Percentiles rank a stretch among this genome's conserved stretches.
phyloP scores from a whole-genome alignment of 176 grass and related monocot species.

The Themeda triandra region DNA sequence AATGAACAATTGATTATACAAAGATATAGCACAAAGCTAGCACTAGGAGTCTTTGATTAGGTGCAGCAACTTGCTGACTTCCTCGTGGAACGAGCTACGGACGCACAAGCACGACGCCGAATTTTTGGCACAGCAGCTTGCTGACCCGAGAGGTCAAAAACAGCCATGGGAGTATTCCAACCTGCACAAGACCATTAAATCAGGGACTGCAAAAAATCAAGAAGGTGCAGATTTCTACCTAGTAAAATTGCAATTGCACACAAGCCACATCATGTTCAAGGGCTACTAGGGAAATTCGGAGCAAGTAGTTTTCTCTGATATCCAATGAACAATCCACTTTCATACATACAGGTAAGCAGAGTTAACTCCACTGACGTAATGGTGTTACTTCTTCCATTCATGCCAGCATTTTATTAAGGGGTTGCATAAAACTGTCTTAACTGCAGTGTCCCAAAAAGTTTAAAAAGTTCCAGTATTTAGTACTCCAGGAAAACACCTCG shows the following conservation, averaged over 20 bases:
- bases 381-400: not conserved
- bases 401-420: not conserved
- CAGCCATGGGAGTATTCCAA: conserved; percentile 73
- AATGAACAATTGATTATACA: not conserved
- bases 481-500: conserved; percentile 45
- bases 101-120: not conserved
- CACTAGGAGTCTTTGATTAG: not conserved
- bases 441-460: not conserved
- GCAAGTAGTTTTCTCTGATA: not conserved
- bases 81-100: not conserved
- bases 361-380: not conserved
- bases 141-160: conserved; percentile 59
- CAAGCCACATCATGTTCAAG: not conserved
- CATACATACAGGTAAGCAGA: not conserved
- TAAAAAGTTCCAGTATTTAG: not conserved
- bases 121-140: conserved; percentile 59
- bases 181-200: conserved; percentile 32
- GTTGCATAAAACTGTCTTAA: not conserved
- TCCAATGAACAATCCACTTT: not conserved
- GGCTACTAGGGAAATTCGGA: not conserved
- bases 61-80: not conserved
- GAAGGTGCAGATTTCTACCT: not conserved
- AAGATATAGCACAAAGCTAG: not conserved
- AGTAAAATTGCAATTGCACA: not conserved
- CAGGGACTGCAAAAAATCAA: not conserved